Evolutionary conservation across 331 rosid species (phyloP), one percentile per base, ranked within the genome.

Genomic region (Saraca asoca): DNA sequence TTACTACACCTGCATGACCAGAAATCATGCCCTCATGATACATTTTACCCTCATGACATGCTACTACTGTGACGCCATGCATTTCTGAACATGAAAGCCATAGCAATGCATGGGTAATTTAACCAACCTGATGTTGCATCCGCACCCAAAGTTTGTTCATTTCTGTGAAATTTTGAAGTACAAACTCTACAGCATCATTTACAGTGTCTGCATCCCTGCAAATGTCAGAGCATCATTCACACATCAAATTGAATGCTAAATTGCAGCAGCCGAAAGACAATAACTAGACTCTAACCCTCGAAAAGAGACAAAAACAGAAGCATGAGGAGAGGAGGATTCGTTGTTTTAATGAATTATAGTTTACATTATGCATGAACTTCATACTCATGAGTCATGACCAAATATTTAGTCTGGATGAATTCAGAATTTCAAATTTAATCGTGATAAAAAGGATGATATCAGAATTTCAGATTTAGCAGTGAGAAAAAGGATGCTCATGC

Each of bases 81-180:
- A 2, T 2, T 6, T 39, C 43, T 7, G 11, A 39, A 1, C 43
- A 39, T 6, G 43, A 39, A 39, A 7, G 11, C 1, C 2, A 39
- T 39, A 39, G 10, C 43, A 39, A 39, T 8, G 43, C 7, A 39
- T 8, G 43, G 43, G 43, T 39, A 2, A 39, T 78, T 76, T 63
- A 70, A 88, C 96, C 81, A 82, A 94, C 98, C 98, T 94, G 98
- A 86, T 94, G 96, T 66, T 94, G 98, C 98, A 94, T 94, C 74
- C 98, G 98, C 83, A 94, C 98, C 98, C 98, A 94, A 58, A 94
- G 98, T 58, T 94, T 94, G 87, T 94, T 94, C 98, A 94, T 94
- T 83, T 94, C 98, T 5, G 98, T 94, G 83, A 94, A 94, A 78
- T 94, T 94, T 80, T 94, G 98, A 55, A 94, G 90, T 50, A 94